Evolutionary conservation across 371 early-diverging fungal genomes (phyloP).

Genomic region (Batrachochytrium dendrobatidis): DNA sequence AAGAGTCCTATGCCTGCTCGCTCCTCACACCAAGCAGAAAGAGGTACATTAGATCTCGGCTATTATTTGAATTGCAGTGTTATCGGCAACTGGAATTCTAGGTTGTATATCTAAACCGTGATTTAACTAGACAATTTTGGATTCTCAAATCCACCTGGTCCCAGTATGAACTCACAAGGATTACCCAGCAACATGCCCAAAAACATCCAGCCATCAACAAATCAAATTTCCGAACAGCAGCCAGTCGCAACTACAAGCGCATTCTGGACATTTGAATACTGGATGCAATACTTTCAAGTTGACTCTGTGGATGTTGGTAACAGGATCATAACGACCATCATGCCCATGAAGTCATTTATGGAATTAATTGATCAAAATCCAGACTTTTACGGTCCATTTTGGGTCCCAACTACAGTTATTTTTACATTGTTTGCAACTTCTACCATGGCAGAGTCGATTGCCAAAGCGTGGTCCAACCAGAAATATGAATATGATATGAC

Average conservation of each 20-base stretch:
- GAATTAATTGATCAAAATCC: conserved; percentile 51
- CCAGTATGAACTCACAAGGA: too few relatives aligned
- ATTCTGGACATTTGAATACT: conserved; percentile 80
- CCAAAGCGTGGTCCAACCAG: conserved; percentile 10
- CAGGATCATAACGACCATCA: conserved; percentile 41
- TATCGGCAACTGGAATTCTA: too few relatives aligned
- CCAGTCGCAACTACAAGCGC: conserved; percentile 15
- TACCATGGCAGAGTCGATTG: conserved; percentile 73
- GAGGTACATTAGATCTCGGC: too few relatives aligned
- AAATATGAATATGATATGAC: conserved; percentile 68
- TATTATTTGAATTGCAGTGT: too few relatives aligned
- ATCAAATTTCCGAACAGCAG: too few relatives aligned
- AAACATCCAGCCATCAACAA: conserved; percentile 2
- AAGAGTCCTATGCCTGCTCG: conserved; percentile 1
- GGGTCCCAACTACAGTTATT: conserved; percentile 91
- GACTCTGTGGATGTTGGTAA: conserved; percentile 63
- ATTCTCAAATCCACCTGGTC: conserved; percentile 2
- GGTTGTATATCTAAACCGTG: too few relatives aligned
- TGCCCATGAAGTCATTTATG: conserved; percentile 45
- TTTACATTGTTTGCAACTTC: conserved; percentile 86
- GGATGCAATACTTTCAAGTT: conserved; percentile 82
- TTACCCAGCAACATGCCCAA: conserved; percentile 8
- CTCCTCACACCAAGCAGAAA: too few relatives aligned
- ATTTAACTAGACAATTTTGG: conserved; percentile 11
- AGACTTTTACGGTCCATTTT: conserved; percentile 86